Base-by-base conservation (phyloP, 768 basidiomycete species). In the Boletus edulis region DNA sequence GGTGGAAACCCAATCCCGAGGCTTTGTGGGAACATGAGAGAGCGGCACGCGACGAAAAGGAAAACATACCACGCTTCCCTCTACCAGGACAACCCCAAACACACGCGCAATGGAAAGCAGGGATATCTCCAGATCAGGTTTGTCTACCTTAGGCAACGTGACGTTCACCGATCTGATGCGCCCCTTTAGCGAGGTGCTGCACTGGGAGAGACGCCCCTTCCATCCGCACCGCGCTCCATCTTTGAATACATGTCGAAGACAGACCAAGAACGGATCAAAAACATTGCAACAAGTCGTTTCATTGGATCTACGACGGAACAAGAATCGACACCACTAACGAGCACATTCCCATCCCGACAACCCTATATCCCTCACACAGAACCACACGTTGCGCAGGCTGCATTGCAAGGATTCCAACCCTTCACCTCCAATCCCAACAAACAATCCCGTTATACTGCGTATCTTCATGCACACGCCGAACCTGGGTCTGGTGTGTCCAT, bases 171-270 rank as follows among this genome's bases (percentile, higher is more conserved):
- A 39, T 47, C 55, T 58, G 8, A 72, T n/a, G 40, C 31, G 43
- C 34, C 13, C n/a, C 24, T 31, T 31, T 58, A 98, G 94, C 82
- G 97, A 48, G 96, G 94, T 27, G 73, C 79, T 1, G 76, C 89
- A 18, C 76, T 98, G 0, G 95, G 95, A 51, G 97, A 98, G 72
- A 82, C 82, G 11, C 84, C 84, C 12, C 75, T 91, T 12, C 79
- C 85, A 13, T 72, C 84, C 4, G 81, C 80, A 14, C 82, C 89
- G 2, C 84, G 84, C 12, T 98, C 96, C 0, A 83, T 99, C 15
- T 98, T 96, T 68, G 95, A 98, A 43, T 98, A 86, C 67, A 84
- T 98, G 68, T 96, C 97, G 0, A 83, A 88, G 59, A 95, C 94
- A 64, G 93, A 96, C 63, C 82, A 85, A 52, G 94, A 97, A 56